These are phyloP conservation scores for Leishmania tropica DNA, from an alignment of 208 protist species.

Conservation along the genomic window DNA sequence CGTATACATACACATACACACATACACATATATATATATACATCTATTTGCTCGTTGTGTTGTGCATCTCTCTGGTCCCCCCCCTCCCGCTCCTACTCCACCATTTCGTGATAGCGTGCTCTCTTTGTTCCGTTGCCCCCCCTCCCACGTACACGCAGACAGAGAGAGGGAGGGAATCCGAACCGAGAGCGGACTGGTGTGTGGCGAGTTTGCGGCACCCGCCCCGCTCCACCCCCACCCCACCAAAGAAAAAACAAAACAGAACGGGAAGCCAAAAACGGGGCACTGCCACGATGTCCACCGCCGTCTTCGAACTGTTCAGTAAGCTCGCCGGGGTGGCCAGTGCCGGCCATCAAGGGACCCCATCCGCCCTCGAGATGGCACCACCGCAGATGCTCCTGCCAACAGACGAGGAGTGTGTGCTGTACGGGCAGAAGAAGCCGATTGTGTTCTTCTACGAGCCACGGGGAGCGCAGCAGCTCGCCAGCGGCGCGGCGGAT, in stretches of 20 bases:
- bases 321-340: constrained; percentile 6
- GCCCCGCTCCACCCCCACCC: too few relatives aligned
- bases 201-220: neutral
- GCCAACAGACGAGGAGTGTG: constrained; percentile 24
- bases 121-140: neutral
- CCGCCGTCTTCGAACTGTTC: constrained; percentile 26
- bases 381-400: constrained; percentile 15
- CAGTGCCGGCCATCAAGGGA: neutral
- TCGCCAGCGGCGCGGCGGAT: neutral
- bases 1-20: neutral
- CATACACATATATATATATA: too few relatives aligned
- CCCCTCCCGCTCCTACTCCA: too few relatives aligned
- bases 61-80: too few relatives aligned
- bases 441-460: constrained; percentile 31
- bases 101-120: neutral
- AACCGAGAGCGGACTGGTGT: neutral
- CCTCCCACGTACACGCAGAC: neutral
- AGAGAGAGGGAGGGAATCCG: neutral
- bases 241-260: too few relatives aligned
- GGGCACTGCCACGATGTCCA: constrained; percentile 6
- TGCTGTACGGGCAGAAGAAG: constrained; percentile 13
- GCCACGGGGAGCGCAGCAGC: constrained; percentile 8
- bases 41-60: too few relatives aligned
- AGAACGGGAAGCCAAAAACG: neutral
- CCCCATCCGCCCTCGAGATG: neutral